Conservation (phyloP, 2,329 filamentous ascomycete genomes). For the Pyrenochaeta sp. region DNA sequence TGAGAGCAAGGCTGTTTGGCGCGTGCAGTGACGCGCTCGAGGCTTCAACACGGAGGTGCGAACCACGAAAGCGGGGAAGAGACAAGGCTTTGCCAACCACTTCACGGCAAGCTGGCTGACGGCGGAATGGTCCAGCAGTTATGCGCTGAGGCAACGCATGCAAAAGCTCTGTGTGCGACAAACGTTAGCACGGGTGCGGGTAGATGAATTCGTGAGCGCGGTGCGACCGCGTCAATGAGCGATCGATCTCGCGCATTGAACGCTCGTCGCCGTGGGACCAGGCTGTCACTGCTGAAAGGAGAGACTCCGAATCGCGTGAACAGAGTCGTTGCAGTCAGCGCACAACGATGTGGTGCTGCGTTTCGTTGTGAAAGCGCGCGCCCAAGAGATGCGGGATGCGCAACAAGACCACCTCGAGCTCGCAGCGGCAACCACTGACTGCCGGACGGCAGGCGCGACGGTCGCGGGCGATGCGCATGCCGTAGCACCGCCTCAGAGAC, state of each 20-base stretch:
- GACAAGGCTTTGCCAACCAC: constrained; percentile 30
- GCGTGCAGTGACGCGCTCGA: constrained; percentile 25
- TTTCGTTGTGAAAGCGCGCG: constrained; percentile 39
- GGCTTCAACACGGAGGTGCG: constrained; percentile 30
- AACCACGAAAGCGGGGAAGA: constrained; percentile 24
- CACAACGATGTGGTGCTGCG: constrained; percentile 42
- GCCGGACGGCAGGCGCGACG: constrained; percentile 16
- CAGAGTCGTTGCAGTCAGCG: constrained; percentile 25
- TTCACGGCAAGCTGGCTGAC: constrained; percentile 32
- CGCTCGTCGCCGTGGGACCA: constrained; percentile 44
- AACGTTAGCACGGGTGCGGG: constrained; percentile 47
- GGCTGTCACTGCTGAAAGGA: constrained; percentile 47
- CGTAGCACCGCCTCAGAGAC: neutral
- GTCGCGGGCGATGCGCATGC: constrained; percentile 15
- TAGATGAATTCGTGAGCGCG: constrained; percentile 29
- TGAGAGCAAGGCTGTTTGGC: constrained; percentile 8
- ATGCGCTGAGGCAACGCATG: constrained; percentile 35
- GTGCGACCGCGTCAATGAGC: constrained; percentile 37
- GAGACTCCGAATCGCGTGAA: constrained; percentile 35
- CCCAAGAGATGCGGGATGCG: constrained; percentile 28
- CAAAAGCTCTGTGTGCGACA: constrained; percentile 36
- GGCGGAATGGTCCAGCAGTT: constrained; percentile 32
- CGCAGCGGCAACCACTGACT: constrained; percentile 21
- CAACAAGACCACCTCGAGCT: constrained; percentile 25
- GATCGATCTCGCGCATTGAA: constrained; percentile 36